Evolutionary conservation across 176 grass and related monocot species (phyloP), one percentile per base, ranked within the genome.

Genomic region (Lolium perenne): DNA sequence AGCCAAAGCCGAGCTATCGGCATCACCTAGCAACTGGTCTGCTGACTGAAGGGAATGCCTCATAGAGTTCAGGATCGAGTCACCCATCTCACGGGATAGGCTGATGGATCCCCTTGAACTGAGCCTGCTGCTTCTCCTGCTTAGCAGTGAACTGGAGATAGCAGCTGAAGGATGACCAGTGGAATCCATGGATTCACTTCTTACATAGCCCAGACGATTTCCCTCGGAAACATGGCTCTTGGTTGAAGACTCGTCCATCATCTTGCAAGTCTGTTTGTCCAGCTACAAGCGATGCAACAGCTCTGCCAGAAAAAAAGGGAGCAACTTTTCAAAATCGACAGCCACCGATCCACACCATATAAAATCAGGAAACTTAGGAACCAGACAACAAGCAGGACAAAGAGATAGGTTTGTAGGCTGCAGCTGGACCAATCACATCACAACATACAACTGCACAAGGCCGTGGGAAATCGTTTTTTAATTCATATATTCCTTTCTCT

Each of bases 31-130:
- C 75, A 89, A 81, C 51, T 96, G 89, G 59, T 92, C 91, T 21
- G 85, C 87, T 6, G 84, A 85, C 55, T 92, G 89, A 85, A 90
- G 94, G 20, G 94, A 96, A 83, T 84, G 89, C 84, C 94, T 93
- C 87, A 96, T 92, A 3, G 94, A 96, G 78, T 82, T 80, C 47
- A 96, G 82, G 80, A 95, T 90, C 21, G 80, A 85, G 80, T 94
- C 95, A 0, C 92, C 91, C 56, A 81, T 83, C 18, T 89, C 89
- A 3, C 88, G 83, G 23, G 94, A 90, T 41, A 99, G 89, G 59
- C 92, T 91, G 60, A 82, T 17, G 20, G 95, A 95, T 74, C 83
- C 85, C 74, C 93, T 89, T 65, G 88, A 95, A 38, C 25, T 83
- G 32, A 43, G 71, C 16, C 84, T 91, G 58, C 77, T 91, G 70